phyloP scores from a whole-genome alignment of 2,329 filamentous ascomycete species.

The Periconia sp. region DNA sequence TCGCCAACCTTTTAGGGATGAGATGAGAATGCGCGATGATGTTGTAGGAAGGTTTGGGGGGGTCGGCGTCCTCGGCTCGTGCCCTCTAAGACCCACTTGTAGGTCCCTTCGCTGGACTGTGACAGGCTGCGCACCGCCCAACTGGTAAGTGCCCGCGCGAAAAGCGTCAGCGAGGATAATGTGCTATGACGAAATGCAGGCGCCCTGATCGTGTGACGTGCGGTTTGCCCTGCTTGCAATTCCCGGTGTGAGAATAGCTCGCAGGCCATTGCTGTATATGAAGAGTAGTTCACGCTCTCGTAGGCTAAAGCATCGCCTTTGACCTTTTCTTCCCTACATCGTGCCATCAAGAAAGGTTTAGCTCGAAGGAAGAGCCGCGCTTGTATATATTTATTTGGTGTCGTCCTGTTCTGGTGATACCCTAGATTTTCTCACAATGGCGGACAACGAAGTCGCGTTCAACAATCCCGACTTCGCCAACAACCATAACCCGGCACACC shows the following conservation, averaged over 20 bases:
- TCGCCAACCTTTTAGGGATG: no score
- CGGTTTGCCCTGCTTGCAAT: no score
- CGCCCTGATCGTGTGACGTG: conserved; percentile 4
- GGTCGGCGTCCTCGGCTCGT: conserved; percentile 7
- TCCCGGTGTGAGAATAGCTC: no score
- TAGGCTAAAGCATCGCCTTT: neutral
- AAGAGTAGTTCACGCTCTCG: neutral
- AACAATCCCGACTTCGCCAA: conserved; percentile 24
- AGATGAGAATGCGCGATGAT: conserved; percentile 10
- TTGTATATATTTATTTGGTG: conserved; percentile 3
- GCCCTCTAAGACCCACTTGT: no score
- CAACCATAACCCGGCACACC: conserved; percentile 17
- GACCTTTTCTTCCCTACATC: neutral
- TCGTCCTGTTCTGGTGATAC: neutral
- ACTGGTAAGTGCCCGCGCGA: no score
- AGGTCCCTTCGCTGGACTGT: no score
- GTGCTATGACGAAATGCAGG: conserved; percentile 22
- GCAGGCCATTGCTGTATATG: no score
- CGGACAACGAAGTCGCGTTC: conserved; percentile 11
- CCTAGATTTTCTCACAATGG: conserved; percentile 8
- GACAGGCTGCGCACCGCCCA: conserved; percentile 8
- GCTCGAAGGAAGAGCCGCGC: neutral
- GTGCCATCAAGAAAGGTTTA: neutral
- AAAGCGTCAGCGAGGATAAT: conserved; percentile 5
- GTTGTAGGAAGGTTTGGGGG: conserved; percentile 1